Percentiles rank a stretch among this genome's conserved stretches.
Evolutionary conservation across 2,329 filamentous ascomycete genomes (phyloP).

Genomic region (Didymella lethalis): DNA sequence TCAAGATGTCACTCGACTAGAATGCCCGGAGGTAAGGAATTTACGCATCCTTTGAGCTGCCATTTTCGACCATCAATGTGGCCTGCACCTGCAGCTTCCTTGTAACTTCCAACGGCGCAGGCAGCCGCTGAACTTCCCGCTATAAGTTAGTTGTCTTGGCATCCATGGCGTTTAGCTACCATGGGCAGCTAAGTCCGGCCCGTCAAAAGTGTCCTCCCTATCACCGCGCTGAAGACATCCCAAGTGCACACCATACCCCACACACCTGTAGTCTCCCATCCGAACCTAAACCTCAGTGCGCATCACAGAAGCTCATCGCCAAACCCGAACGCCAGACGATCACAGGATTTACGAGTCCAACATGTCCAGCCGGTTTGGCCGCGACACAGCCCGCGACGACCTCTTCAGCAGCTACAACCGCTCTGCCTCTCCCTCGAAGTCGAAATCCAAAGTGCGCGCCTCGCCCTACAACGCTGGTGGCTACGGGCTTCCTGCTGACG

Average conservation of each 20-base stretch:
- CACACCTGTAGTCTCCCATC: background rate
- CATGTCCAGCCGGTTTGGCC: conserved; percentile 34
- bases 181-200: conserved; percentile 12
- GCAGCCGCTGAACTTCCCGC: conserved; percentile 13
- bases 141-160: conserved; percentile 12
- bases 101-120: background rate
- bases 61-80: background rate
- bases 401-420: conserved; percentile 54
- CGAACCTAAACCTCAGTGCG: no score
- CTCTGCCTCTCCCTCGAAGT: conserved; percentile 49
- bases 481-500: conserved; percentile 20
- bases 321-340: background rate
- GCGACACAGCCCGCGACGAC: conserved; percentile 44
- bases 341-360: background rate
- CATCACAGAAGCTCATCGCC: background rate
- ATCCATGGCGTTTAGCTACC: conserved; percentile 23
- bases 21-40: conserved; percentile 19
- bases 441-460: conserved; percentile 33
- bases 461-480: conserved; percentile 28
- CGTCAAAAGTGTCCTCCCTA: conserved; percentile 27
- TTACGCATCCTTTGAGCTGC: background rate
- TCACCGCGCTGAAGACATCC: background rate
- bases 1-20: conserved; percentile 12
- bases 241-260: background rate
- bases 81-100: background rate